A percentile compares a stretch with the other conserved stretches of the same genome.
Conservation (phyloP, 306 rosid species). For the Acacia acuminata region DNA sequence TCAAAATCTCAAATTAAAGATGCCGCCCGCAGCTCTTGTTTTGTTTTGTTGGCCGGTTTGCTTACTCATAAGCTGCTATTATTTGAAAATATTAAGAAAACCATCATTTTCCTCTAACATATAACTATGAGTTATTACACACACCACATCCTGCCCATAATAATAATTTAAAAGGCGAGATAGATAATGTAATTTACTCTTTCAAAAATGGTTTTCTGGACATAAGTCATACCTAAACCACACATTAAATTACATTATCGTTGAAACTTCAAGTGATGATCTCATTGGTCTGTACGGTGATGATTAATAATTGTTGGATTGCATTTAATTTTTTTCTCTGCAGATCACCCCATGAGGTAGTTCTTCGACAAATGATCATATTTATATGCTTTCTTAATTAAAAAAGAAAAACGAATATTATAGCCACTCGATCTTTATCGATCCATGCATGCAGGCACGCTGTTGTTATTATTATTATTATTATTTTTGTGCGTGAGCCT, state of each 20-base stretch:
- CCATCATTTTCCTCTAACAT: background rate
- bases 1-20: background rate
- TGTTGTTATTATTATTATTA: background rate
- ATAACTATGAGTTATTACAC: background rate
- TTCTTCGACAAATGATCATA: background rate
- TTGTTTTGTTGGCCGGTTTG: too few species aligned
- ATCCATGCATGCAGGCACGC: background rate
- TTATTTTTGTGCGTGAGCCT: background rate
- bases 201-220: background rate
- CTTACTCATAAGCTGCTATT: background rate
- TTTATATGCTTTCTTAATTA: background rate
- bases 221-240: background rate
- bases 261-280: constrained; percentile 24
- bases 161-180: background rate
- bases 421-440: background rate
- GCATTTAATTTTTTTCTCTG: background rate
- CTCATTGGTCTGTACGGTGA: background rate
- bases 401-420: background rate
- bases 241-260: constrained; percentile 12
- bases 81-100: background rate
- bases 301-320: background rate
- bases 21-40: background rate
- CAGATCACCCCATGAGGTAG: background rate
- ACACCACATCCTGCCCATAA: background rate
- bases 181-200: constrained; percentile 34